Conservation (phyloP, 768 basidiomycete species). For the Strobilomyces echinocephalus region DNA sequence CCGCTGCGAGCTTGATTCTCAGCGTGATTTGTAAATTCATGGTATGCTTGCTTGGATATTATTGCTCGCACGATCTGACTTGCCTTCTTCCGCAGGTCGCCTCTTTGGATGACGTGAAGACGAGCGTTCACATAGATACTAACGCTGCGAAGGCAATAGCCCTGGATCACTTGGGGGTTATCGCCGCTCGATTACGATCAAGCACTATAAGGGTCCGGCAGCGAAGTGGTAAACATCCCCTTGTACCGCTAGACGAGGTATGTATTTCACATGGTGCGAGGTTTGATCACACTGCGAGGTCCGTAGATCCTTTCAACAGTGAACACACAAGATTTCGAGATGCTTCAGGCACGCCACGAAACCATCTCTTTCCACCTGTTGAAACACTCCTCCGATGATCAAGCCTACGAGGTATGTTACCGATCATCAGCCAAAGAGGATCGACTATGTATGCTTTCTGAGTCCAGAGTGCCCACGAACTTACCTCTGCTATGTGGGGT, state of each 20-base stretch:
- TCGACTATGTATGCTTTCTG: not conserved
- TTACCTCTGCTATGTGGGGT: slow-evolving; percentile 74
- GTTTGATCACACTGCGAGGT: not conserved
- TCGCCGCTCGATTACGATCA: slow-evolving; percentile 75
- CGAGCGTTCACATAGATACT: slow-evolving; percentile 56
- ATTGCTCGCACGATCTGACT: not conserved
- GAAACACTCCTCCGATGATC: slow-evolving; percentile 72
- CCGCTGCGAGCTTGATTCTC: slow-evolving; percentile 79
- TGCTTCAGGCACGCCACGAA: slow-evolving; percentile 56
- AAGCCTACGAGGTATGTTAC: slow-evolving; percentile 67
- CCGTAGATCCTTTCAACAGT: slow-evolving; percentile 49
- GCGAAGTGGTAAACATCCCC: slow-evolving; percentile 30
- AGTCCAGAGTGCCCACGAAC: slow-evolving; percentile 70
- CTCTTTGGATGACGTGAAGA: slow-evolving; percentile 79
- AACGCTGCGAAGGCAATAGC: slow-evolving; percentile 88
- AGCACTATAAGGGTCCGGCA: slow-evolving; percentile 41
- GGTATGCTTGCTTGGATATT: slow-evolving; percentile 41
- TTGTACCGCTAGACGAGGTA: slow-evolving; percentile 74
- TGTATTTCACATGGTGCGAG: not conserved
- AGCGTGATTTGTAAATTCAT: slow-evolving; percentile 80
- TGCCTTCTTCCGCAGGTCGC: slow-evolving; percentile 49
- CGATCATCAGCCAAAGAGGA: not conserved
- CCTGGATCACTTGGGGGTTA: slow-evolving; percentile 89
- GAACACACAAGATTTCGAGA: slow-evolving; percentile 50
- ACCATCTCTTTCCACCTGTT: slow-evolving; percentile 63